Conservation (phyloP, 2,329 filamentous ascomycete species). For the Leptographium radiaticola region DNA sequence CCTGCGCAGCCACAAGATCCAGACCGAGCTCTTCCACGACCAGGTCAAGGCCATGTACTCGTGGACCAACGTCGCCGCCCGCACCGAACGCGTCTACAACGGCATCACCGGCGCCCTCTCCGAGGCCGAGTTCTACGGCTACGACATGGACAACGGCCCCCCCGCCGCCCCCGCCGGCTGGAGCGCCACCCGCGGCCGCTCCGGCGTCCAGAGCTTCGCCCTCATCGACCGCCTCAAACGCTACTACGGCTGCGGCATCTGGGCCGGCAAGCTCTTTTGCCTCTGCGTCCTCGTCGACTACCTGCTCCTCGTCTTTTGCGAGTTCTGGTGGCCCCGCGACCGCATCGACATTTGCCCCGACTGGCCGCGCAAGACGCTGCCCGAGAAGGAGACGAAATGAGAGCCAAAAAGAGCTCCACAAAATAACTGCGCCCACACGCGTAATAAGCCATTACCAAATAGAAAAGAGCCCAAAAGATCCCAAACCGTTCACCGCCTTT, state of each 20-base stretch:
- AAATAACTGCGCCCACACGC: too few species aligned
- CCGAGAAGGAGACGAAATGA: constrained; percentile 19
- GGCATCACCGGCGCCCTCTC: constrained; percentile 78
- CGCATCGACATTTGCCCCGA: constrained; percentile 81
- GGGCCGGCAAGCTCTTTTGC: constrained; percentile 96
- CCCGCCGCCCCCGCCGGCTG: constrained; percentile 31
- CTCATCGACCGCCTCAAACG: constrained; percentile 89
- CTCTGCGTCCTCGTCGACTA: constrained; percentile 92
- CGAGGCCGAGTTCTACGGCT: constrained; percentile 80
- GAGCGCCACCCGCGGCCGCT: constrained; percentile 57
- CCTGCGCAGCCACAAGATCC: constrained; percentile 72
- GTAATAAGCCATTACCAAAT: too few species aligned
- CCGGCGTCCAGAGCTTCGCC: constrained; percentile 70
- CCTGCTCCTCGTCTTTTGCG: constrained; percentile 74
- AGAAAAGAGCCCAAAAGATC: too few species aligned
- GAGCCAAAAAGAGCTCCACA: too few species aligned
- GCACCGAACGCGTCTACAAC: constrained; percentile 90
- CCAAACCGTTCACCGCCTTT: not conserved
- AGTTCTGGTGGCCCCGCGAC: constrained; percentile 73
- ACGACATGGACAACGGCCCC: constrained; percentile 50
- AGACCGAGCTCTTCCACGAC: constrained; percentile 89
- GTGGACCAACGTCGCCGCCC: constrained; percentile 88
- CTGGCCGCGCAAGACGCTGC: constrained; percentile 66
- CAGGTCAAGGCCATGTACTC: constrained; percentile 98
- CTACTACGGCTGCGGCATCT: constrained; percentile 96